Evolutionary conservation across 257 asterid genomes (phyloP), one percentile per base, ranked within the genome.

Genomic region (Henckelia pumila): DNA sequence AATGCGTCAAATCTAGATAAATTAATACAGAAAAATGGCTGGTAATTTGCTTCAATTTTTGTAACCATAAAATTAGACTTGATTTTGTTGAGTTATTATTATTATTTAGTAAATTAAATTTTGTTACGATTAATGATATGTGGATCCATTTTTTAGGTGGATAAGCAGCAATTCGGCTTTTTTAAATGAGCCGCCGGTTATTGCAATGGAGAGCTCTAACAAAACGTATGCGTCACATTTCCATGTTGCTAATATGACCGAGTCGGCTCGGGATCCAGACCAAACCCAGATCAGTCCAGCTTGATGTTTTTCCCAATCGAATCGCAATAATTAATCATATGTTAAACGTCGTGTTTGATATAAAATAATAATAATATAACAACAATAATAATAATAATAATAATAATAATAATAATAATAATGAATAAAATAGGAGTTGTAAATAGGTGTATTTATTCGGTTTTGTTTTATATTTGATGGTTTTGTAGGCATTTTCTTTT

Each of bases 151-250:
- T 16, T 76, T 25, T 73, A 92, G 98, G 98, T 92, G 98, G 98
- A 65, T 75, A 3, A 83, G 93, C 66, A 92, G 96, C 72, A 79
- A 79, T 29, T 87, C 64, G 87, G 98, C 98, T 6, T 85, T 87
- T 75, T 83, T 92, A 13, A 92, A 92, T 13, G 97, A 92, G 73
- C 91, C 96, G 9, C 98, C 98, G 0, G 91, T 85, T 22, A 75
- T 77, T 6, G 69, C 13, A 57, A 47, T 52, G 23, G 92, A 84
- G 60, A 87, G 82, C 8, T 76, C 77, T 6, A 61, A 4, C 24
- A 66, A 72, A 33, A 89, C 37, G 55, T 89, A 89, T 61, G 84
- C 83, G 8, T 6, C 98, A 19, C 96, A 92, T 75, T 83, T 73
- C 32, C 96, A 87, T 44, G 92, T 84, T 0, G 84, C 88, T 2